These are phyloP conservation scores for Boletus sensibilis DNA, from an alignment of 768 basidiomycete genomes.

Conservation along the genomic window DNA sequence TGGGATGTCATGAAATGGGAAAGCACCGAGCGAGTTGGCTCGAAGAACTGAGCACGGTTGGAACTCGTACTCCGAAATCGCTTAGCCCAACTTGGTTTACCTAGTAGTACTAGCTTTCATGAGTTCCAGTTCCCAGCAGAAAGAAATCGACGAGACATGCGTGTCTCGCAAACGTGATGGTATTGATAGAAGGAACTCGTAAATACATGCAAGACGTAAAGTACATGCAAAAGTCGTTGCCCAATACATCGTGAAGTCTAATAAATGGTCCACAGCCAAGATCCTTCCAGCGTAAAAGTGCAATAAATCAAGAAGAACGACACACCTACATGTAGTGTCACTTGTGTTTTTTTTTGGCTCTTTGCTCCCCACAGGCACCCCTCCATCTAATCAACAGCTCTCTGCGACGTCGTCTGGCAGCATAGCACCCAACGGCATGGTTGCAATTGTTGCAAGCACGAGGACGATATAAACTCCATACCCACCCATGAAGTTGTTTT, in stretches of 20 bases:
- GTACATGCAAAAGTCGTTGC: slow-evolving; percentile 9
- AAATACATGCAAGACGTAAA: slow-evolving; percentile 27
- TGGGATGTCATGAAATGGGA: slow-evolving; percentile 4
- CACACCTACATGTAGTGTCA: slow-evolving; percentile 7
- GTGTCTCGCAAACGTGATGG: slow-evolving; percentile 14
- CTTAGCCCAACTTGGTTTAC: neutral
- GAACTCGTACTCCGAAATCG: neutral
- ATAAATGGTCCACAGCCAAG: neutral
- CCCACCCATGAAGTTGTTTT: slow-evolving; percentile 37
- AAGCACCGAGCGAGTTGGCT: neutral
- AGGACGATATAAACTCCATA: slow-evolving; percentile 35
- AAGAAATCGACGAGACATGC: neutral
- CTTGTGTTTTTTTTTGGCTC: neutral
- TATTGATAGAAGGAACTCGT: slow-evolving; percentile 15
- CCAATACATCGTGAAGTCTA: slow-evolving; percentile 2
- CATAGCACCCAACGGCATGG: slow-evolving; percentile 22
- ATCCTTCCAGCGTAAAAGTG: slow-evolving; percentile 5
- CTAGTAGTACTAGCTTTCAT: neutral
- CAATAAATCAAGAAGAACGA: slow-evolving; percentile 9
- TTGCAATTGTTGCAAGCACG: slow-evolving; percentile 12
- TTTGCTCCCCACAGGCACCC: neutral
- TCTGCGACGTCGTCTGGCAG: slow-evolving; percentile 21
- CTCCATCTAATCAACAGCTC: slow-evolving; percentile 10
- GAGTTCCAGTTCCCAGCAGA: neutral
- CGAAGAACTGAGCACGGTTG: neutral